phyloP scores from a whole-genome alignment of 139 green algal genomes.

The Volvox reticuliferus region DNA sequence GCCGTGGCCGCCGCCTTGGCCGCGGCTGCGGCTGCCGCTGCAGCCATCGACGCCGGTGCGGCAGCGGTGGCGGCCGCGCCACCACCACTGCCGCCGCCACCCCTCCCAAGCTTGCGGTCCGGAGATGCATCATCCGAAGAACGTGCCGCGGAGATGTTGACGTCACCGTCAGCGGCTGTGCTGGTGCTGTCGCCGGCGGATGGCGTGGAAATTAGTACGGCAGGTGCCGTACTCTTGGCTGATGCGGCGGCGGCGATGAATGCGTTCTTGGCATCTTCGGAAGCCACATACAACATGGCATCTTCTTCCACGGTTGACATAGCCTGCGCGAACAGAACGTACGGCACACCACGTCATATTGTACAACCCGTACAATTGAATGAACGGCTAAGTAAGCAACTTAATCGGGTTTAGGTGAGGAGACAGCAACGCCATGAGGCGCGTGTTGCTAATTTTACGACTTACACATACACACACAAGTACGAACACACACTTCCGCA shows the following conservation, averaged over 20 bases:
- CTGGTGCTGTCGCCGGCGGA: neutral
- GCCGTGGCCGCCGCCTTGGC: neutral
- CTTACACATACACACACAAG: too few relatives aligned
- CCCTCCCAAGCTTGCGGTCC: neutral
- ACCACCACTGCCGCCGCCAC: neutral
- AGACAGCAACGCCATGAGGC: too few relatives aligned
- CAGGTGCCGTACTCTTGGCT: neutral
- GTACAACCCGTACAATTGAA: too few relatives aligned
- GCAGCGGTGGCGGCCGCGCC: neutral
- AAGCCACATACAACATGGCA: neutral
- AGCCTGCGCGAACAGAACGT: conserved; percentile 64
- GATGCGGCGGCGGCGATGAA: neutral
- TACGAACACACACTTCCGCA: neutral
- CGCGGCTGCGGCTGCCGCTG: neutral
- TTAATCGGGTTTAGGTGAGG: too few relatives aligned
- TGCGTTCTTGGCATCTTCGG: neutral
- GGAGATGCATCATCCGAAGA: neutral
- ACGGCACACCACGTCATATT: too few relatives aligned
- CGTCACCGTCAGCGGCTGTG: neutral
- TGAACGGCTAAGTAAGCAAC: too few relatives aligned
- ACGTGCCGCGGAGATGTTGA: neutral
- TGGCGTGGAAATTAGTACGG: neutral
- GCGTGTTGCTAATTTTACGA: too few relatives aligned
- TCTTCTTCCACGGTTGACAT: conserved; percentile 55
- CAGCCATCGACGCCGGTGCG: neutral